Base-by-base conservation (phyloP, 768 basidiomycete species). In the Arthromyces matolae region DNA sequence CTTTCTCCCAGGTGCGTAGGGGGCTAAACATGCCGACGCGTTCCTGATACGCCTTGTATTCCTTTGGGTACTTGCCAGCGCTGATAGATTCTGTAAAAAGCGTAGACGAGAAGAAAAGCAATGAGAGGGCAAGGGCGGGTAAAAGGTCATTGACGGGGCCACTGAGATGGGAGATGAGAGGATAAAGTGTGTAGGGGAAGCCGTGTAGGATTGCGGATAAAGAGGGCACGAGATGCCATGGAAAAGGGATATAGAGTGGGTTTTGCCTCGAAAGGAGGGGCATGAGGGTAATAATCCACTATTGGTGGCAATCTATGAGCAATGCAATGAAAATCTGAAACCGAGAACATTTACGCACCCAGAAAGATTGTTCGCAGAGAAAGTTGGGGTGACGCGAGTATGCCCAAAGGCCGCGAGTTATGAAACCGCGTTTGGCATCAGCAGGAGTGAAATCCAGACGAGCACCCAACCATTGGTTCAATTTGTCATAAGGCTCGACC, bases 331-430 rank as follows among this genome's bases (percentile, higher is more conserved):
- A 22, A 16, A 20, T 41, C n/a, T 41, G 3, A 39, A 20, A 32
- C 40, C 32, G 36, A 22, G 31, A 33, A 43, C 12, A 14, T 31
- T 48, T 4, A 70, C 80, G 33, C 53, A 88, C 86, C 86, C 86
- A 94, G 67, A 94, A 92, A 13, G 70, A 64, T 64, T 94, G 93
- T 64, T 98, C 95, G 63, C 89, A 93, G 1, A 84, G 69, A 62
- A 92, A 94, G 65, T 98, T 98, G 28, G 95, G 93, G 65, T 98
- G 95, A 13, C 95, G 73, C 2, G 80, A 82, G 74, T 83, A 94
- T 2, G 80, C 77, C 89, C 89, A 98, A 6, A 97, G 64, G 3
- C 94, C 94, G 16, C 77, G 73, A 0, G 92, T 91, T 20, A 85
- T 68, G 63, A 97, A 97, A 0, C 95, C 95, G 9, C 93, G 75